Conservation (phyloP, 208 protist genomes). For the Trypanosoma cruzi region DNA sequence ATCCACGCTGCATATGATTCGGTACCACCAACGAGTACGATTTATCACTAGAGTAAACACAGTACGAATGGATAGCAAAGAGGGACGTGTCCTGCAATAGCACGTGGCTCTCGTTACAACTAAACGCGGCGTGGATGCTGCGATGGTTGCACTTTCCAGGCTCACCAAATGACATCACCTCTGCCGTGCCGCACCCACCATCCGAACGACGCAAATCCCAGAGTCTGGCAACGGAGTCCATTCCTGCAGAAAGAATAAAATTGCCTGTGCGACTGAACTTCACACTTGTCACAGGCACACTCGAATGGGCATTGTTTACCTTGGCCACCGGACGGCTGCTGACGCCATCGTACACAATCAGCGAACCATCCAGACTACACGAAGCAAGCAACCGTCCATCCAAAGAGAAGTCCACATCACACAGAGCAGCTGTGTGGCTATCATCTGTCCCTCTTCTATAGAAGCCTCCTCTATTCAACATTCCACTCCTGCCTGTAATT, state of each 20-base stretch:
- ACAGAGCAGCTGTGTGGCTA: slow-evolving; percentile 74
- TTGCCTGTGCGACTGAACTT: slow-evolving; percentile 82
- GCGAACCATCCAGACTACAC: slow-evolving; percentile 70
- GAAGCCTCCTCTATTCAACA: background rate
- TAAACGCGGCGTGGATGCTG: slow-evolving; percentile 77
- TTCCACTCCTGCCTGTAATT: background rate
- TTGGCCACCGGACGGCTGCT: slow-evolving; percentile 64
- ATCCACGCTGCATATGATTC: slow-evolving; percentile 58
- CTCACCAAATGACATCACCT: slow-evolving; percentile 78
- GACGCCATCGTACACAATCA: slow-evolving; percentile 78
- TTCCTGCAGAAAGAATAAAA: slow-evolving; percentile 77
- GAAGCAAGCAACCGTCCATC: slow-evolving; percentile 72
- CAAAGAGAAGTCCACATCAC: slow-evolving; percentile 46
- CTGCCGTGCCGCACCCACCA: slow-evolving; percentile 32
- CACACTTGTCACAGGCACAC: slow-evolving; percentile 81
- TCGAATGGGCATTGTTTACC: slow-evolving; percentile 64
- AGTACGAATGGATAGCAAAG: slow-evolving; percentile 64
- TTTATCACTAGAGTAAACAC: slow-evolving; percentile 68
- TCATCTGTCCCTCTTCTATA: slow-evolving; percentile 23
- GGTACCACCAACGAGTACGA: slow-evolving; percentile 60
- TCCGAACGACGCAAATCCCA: slow-evolving; percentile 72
- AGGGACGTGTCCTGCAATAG: slow-evolving; percentile 64
- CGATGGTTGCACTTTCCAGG: slow-evolving; percentile 71
- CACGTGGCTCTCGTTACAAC: slow-evolving; percentile 75
- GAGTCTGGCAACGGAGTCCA: slow-evolving; percentile 79